phyloP scores from a whole-genome alignment of 176 grass and related monocot species.

The Thinopyrum elongatum region DNA sequence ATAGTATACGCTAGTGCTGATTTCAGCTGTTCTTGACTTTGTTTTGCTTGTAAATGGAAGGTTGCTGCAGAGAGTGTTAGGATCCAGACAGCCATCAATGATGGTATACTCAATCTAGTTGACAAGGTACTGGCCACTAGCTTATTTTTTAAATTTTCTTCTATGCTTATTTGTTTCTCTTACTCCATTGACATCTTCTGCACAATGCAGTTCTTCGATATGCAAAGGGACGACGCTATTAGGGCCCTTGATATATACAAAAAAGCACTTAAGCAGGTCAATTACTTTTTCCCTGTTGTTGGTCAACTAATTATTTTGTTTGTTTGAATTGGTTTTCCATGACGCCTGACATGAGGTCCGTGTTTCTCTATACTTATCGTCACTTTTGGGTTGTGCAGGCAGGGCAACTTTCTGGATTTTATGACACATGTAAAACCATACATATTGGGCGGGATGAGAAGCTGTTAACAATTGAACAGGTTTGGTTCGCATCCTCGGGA shows the following conservation, averaged over 20 bases:
- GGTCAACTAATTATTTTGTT: not conserved
- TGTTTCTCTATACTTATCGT: not conserved
- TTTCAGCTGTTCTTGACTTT: constrained; percentile 34
- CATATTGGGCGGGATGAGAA: constrained; percentile 79
- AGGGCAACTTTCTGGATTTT: constrained; percentile 87
- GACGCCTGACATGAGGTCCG: not conserved
- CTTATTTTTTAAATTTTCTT: not conserved
- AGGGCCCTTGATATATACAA: constrained; percentile 86
- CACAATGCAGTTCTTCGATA: constrained; percentile 85
- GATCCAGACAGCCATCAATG: constrained; percentile 84
- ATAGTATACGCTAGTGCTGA: not conserved
- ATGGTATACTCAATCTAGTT: constrained; percentile 88
- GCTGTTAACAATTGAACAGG: constrained; percentile 82
- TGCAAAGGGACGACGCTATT: constrained; percentile 81
- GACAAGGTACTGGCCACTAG: constrained; percentile 62
- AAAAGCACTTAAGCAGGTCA: constrained; percentile 80
- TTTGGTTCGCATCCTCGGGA: constrained; percentile 4
- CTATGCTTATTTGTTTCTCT: not conserved
- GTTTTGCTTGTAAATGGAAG: constrained; percentile 50
- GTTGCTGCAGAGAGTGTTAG: constrained; percentile 82
- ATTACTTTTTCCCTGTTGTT: not conserved
- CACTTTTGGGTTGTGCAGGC: constrained; percentile 46
- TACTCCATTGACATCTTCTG: constrained; percentile 22
- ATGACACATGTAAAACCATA: constrained; percentile 82
- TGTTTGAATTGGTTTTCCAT: not conserved